phyloP scores from a whole-genome alignment of 1,139 yeast species.

The Magnusiomyces suaveolens region DNA sequence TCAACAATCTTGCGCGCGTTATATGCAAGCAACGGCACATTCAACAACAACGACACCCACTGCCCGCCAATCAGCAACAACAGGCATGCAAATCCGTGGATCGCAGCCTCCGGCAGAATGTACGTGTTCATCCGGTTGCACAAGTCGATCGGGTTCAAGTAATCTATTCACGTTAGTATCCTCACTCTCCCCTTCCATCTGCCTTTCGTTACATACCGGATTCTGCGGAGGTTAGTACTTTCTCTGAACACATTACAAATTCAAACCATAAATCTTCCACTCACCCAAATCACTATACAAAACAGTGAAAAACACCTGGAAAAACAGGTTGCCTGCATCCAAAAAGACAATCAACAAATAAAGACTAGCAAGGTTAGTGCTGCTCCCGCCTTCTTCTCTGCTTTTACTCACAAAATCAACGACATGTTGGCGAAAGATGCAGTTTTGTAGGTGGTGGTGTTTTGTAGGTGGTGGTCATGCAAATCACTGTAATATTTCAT shows the following conservation, averaged over 20 bases:
- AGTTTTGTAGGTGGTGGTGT: too few relatives aligned
- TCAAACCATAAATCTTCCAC: constrained; percentile 35
- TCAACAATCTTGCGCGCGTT: constrained; percentile 59
- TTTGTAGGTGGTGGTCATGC: too few relatives aligned
- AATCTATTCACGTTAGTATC: too few relatives aligned
- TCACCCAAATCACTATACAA: constrained; percentile 72
- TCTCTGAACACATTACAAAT: background rate
- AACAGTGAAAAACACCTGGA: constrained; percentile 81
- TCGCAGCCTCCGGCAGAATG: constrained; percentile 74
- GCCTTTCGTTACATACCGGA: constrained; percentile 19
- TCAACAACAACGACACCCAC: constrained; percentile 77
- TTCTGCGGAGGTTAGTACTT: constrained; percentile 11
- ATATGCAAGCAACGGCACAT: constrained; percentile 69
- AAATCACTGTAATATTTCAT: too few relatives aligned
- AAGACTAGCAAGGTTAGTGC: constrained; percentile 15
- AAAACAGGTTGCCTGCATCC: constrained; percentile 74
- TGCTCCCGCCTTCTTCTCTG: background rate
- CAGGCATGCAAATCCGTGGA: constrained; percentile 59
- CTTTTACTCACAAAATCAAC: background rate
- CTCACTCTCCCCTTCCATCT: too few relatives aligned
- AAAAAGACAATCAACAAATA: constrained; percentile 46
- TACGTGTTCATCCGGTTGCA: constrained; percentile 74
- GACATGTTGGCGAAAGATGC: background rate
- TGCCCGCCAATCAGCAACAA: constrained; percentile 70
- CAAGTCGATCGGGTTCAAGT: constrained; percentile 86